Evolutionary conservation across 306 rosid genomes (phyloP).

Genomic region (Lablab purpureus): DNA sequence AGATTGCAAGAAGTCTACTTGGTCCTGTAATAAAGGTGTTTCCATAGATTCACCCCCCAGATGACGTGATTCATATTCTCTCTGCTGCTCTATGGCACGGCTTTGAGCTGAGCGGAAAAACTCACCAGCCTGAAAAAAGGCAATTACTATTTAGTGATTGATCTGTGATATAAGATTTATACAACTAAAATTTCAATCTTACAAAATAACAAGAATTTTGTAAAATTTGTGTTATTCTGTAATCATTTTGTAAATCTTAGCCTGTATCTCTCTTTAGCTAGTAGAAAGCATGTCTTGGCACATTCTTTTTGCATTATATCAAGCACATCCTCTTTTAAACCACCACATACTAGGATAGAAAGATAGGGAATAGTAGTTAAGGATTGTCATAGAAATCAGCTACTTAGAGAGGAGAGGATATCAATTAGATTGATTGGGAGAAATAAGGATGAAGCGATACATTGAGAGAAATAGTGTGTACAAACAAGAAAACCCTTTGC

Average conservation of each 20-base stretch:
- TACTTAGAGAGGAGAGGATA: not conserved
- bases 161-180: slow-evolving; percentile 25
- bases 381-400: not conserved
- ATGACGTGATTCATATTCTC: slow-evolving; percentile 64
- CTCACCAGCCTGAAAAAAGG: slow-evolving; percentile 73
- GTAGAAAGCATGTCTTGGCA: slow-evolving; percentile 34
- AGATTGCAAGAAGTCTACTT: slow-evolving; percentile 56
- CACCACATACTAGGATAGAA: not conserved
- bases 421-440: not conserved
- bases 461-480: not conserved
- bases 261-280: not conserved
- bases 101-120: slow-evolving; percentile 74
- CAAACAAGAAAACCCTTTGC: not conserved
- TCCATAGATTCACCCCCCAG: slow-evolving; percentile 70
- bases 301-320: slow-evolving; percentile 24
- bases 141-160: slow-evolving; percentile 34
- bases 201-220: slow-evolving; percentile 16
- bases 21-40: slow-evolving; percentile 71
- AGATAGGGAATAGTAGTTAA: not conserved
- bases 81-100: slow-evolving; percentile 69
- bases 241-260: slow-evolving; percentile 19
- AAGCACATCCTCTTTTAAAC: slow-evolving; percentile 29
- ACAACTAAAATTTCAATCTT: slow-evolving; percentile 35
- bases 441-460: not conserved
- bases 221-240: slow-evolving; percentile 21